Evolutionary conservation across 225 moss, liverwort and hornwort species (phyloP).

Genomic region (Pleurozium schreberi): DNA sequence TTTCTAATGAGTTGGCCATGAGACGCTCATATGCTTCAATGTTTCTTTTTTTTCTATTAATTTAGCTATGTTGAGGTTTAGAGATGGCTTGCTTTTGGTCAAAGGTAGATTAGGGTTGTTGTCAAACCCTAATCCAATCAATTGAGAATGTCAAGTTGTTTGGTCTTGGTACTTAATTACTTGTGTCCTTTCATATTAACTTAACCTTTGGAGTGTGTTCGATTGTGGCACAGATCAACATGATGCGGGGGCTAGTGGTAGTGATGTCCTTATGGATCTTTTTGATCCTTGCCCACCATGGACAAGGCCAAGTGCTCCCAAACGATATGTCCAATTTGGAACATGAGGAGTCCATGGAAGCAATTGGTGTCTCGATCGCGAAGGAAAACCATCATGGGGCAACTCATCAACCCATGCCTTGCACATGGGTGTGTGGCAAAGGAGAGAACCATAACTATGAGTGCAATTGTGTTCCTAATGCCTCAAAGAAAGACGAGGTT

Average conservation of each 20-base stretch:
- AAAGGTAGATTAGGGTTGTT: neutral
- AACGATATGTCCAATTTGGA: neutral
- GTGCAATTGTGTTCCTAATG: neutral
- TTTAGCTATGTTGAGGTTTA: neutral
- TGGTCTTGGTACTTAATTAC: neutral
- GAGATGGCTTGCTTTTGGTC: neutral
- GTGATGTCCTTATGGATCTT: neutral
- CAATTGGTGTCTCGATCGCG: neutral
- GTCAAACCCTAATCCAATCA: neutral
- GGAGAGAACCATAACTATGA: neutral
- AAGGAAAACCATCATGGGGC: neutral
- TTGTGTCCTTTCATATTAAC: neutral
- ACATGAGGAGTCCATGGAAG: neutral
- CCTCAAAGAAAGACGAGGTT: neutral
- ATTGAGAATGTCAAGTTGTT: neutral
- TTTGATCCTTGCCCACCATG: neutral
- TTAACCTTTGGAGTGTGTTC: neutral
- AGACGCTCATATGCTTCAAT: too few species aligned
- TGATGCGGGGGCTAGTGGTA: neutral
- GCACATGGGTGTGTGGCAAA: neutral
- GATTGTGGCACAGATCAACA: neutral
- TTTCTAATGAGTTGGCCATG: neutral
- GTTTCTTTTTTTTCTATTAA: neutral
- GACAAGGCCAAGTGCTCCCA: neutral
- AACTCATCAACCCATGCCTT: neutral